Conservation (phyloP, 2,329 filamentous ascomycete genomes). For the Metarhizium rileyi region DNA sequence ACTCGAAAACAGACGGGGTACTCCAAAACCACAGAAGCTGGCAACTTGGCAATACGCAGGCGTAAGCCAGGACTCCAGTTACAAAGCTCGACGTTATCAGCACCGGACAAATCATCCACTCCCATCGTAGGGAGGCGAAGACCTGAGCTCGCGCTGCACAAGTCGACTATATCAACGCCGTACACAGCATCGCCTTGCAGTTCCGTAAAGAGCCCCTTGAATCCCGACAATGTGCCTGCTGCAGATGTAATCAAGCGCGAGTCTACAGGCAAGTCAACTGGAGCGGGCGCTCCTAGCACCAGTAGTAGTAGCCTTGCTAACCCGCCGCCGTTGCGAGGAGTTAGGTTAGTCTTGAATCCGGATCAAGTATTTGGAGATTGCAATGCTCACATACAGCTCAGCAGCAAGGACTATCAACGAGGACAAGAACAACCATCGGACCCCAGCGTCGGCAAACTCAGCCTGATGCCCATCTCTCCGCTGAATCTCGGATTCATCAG, state of each 20-base stretch:
- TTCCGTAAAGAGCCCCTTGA: background rate
- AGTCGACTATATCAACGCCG: background rate
- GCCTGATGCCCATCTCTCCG: background rate
- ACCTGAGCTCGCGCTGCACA: background rate
- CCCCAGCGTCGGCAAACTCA: background rate
- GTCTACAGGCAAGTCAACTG: background rate
- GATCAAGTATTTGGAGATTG: background rate
- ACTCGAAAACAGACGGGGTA: background rate
- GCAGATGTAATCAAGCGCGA: background rate
- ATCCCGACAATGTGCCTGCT: background rate
- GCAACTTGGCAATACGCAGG: conserved; percentile 1
- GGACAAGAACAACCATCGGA: background rate
- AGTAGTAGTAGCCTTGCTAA: background rate
- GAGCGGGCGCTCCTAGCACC: background rate
- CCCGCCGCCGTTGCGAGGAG: background rate
- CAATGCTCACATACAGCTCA: background rate
- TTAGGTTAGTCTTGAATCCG: background rate
- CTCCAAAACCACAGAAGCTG: background rate
- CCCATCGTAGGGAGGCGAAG: background rate
- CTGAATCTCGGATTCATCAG: background rate
- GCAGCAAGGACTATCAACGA: background rate
- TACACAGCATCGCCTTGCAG: background rate
- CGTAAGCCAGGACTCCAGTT: background rate
- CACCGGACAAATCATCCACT: background rate
- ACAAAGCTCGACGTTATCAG: background rate